Base-by-base conservation (phyloP, 148 eudicot species). In the Vaccinium vitisidaea region DNA sequence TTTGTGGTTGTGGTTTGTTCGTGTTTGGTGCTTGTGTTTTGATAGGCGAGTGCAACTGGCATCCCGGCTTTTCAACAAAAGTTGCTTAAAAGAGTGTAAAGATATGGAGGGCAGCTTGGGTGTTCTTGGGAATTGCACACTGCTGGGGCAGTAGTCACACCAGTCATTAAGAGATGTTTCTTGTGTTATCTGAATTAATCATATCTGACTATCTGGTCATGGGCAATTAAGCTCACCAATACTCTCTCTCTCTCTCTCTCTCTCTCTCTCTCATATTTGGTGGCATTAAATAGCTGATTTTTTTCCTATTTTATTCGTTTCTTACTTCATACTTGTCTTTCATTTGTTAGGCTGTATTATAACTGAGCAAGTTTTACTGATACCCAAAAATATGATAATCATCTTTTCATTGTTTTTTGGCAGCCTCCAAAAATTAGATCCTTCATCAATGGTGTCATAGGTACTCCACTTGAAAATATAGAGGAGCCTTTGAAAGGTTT, bases 401-500 rank as follows among this genome's bases (percentile, higher is more conserved):
- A 15, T 84, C 82, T 82, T 73, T 25, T 76, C 55, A 25, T 30
- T 90, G 36, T 77, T 52, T 39, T 80, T 46, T 88, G 84, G 74
- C 94, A 97, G 99, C 98, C 99, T 88, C 92, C 94, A 8, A 97
- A 97, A 89, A 97, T 97, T 77, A 90, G 86, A 87, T 89, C 92
- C 52, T 93, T 94, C 91, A 95, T 97, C 88, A 89, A 91, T 87
- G 87, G 81, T 87, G 93, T 95, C 73, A 89, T 89, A 83, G 87
- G 95, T 75, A 86, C 95, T 84, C 96, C 98, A 61, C 92, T 94
- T 73, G 96, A 92, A 85, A 90, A 86, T 86, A 94, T 95, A 80
- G 96, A 95, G 75, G 95, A 92, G 86, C 94, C 96, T 50, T 89
- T 97, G 79, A 92, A 88, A 88, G 86, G 74, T 84, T 97, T 97